Evolutionary conservation across 75 land plant species (phyloP).

Genomic region (Picea glauca): DNA sequence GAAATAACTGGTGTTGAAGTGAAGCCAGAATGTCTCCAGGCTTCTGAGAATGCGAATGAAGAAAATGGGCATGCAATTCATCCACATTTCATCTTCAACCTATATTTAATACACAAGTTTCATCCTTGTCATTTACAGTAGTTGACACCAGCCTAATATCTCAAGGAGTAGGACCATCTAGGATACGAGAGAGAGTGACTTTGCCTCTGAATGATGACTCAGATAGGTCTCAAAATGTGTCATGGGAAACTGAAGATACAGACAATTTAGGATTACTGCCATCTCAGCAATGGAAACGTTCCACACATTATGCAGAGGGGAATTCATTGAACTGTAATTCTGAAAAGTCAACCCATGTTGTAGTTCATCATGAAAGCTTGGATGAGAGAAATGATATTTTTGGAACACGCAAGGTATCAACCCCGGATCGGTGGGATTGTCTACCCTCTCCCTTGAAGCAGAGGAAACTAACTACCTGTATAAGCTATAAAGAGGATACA

Average conservation of each 20-base stretch:
- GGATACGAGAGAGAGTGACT: constrained; percentile 30
- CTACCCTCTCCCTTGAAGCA: neutral
- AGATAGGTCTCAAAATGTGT: neutral
- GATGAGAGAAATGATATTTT: neutral
- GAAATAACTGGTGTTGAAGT: constrained; percentile 6
- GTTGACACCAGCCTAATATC: constrained; percentile 47
- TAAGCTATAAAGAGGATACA: neutral
- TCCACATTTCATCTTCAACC: constrained; percentile 33
- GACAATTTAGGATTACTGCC: neutral
- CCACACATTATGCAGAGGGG: neutral
- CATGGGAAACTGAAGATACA: neutral
- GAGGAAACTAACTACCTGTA: neutral
- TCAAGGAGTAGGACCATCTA: constrained; percentile 15
- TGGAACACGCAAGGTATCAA: neutral
- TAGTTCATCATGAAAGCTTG: neutral
- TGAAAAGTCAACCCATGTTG: neutral
- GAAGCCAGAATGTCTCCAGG: constrained; percentile 14
- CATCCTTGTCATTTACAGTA: constrained; percentile 32
- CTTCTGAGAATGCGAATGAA: neutral
- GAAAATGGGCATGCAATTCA: constrained; percentile 12
- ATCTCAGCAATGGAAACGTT: neutral
- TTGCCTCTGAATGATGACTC: constrained; percentile 29
- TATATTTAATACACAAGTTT: constrained; percentile 9
- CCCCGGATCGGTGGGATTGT: neutral
- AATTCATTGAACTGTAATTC: neutral